Base-by-base conservation (phyloP, 257 asterid genomes). In the Nicotiana attenuata region DNA sequence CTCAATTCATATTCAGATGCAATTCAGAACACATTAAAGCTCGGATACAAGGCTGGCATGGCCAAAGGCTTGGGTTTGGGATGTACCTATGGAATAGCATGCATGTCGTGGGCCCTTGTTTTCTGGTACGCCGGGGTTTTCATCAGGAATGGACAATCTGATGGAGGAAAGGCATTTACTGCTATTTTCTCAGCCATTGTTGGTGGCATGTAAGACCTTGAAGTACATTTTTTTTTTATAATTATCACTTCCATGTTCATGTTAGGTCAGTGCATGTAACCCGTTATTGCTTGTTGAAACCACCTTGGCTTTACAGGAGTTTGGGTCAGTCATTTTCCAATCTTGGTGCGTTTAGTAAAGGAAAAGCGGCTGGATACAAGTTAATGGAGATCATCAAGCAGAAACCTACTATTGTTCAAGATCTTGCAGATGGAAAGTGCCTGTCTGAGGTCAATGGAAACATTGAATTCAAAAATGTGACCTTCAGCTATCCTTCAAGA, bases 51-150 rank as follows among this genome's bases (percentile, higher is more conserved):
- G 89, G 98, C 98, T 28, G 99, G 99, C 47, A 94, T 96, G 97
- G 99, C 99, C 61, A 96, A 94, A 87, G 99, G 99, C 24, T 91
- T 96, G 20, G 99, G 99, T 66, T 83, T 96, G 78, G 99, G 98
- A 82, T 96, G 98, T 82, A 94, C 98, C 15, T 94, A 93, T 14
- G 98, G 98, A 82, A 96, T 96, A 84, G 98, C 98, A 41, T 96
- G 98, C 93, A 94, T 94, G 97, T 94, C 98, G 0, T 96, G 98
- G 98, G 99, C 99, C 55, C 93, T 96, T 38, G 99, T 94, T 73
- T 92, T 96, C 87, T 94, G 99, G 99, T 96, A 96, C 29, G 99
- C 98, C 9, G 99, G 99, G 6, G 99, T 96, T 85, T 96, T 96
- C 76, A 90, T 96, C 85, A 84, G 98, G 87, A 93, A 91, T 31